Percentiles rank a stretch among this genome's conserved stretches.
phyloP scores from a whole-genome alignment of 2,329 filamentous ascomycete genomes.

The Nectriaceae sp. region DNA sequence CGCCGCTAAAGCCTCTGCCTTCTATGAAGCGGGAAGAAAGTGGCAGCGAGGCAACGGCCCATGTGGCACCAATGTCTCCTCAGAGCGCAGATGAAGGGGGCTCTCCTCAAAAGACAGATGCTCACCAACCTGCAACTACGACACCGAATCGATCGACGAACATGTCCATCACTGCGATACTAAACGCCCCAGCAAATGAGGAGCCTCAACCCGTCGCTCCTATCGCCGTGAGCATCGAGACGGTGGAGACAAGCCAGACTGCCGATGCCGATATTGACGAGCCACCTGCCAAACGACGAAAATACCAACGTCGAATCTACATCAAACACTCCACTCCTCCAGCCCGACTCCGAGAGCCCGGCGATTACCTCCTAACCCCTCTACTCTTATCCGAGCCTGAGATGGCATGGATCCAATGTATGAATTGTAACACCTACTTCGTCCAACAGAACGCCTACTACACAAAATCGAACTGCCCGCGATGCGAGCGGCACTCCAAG shows the following conservation, averaged over 20 bases:
- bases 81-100: slow-evolving; percentile 29
- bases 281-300: slow-evolving; percentile 31
- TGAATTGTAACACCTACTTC: slow-evolving; percentile 78
- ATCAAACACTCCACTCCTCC: slow-evolving; percentile 37
- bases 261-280: slow-evolving; percentile 16
- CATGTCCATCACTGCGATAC: slow-evolving; percentile 37
- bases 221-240: slow-evolving; percentile 27
- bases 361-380: slow-evolving; percentile 82
- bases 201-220: slow-evolving; percentile 17
- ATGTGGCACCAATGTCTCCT: slow-evolving; percentile 32
- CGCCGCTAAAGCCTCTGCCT: slow-evolving; percentile 20
- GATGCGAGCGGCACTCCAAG: slow-evolving; percentile 94
- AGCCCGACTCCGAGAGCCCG: slow-evolving; percentile 55
- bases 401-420: slow-evolving; percentile 88
- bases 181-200: slow-evolving; percentile 29
- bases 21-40: slow-evolving; percentile 10
- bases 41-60: slow-evolving; percentile 5
- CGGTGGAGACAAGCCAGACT: slow-evolving; percentile 16
- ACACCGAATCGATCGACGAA: slow-evolving; percentile 15
- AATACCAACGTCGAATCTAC: slow-evolving; percentile 36
- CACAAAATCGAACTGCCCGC: slow-evolving; percentile 81
- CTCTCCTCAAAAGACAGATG: slow-evolving; percentile 23
- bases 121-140: not conserved
- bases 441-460: slow-evolving; percentile 88
- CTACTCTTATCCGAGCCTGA: slow-evolving; percentile 72